These are phyloP conservation scores for Paxillus involutus DNA, from an alignment of 768 basidiomycete genomes.

Conservation along the genomic window DNA sequence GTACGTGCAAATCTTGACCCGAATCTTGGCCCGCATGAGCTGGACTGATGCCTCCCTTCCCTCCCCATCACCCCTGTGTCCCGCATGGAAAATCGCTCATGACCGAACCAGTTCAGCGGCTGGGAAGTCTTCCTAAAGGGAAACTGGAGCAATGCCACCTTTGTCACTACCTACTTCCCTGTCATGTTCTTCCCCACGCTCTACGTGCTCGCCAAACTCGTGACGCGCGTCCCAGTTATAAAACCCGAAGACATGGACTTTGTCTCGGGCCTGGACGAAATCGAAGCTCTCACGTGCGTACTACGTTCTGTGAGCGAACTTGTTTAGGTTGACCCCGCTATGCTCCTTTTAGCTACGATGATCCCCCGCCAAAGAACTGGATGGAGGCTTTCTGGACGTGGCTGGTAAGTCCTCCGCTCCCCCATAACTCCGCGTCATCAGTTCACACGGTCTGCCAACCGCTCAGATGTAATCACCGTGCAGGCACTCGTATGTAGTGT, in stretches of 20 bases:
- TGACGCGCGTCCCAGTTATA: slow-evolving; percentile 9
- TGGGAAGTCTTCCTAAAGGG: slow-evolving; percentile 43
- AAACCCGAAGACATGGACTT: slow-evolving; percentile 28
- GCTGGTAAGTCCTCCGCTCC: slow-evolving; percentile 19
- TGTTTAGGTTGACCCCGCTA: background rate
- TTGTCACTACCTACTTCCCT: slow-evolving; percentile 44
- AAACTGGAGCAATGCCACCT: slow-evolving; percentile 37
- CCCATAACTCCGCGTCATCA: too few species aligned
- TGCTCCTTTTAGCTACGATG: slow-evolving; percentile 19
- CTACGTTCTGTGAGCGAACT: background rate
- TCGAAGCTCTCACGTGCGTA: slow-evolving; percentile 28
- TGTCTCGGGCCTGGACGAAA: slow-evolving; percentile 20
- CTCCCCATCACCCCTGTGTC: background rate
- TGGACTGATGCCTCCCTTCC: background rate
- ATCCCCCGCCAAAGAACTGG: slow-evolving; percentile 26
- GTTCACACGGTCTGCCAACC: too few species aligned
- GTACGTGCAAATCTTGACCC: slow-evolving; percentile 25
- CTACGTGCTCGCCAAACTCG: slow-evolving; percentile 32
- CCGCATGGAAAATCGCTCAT: too few species aligned
- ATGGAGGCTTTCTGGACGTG: slow-evolving; percentile 28
- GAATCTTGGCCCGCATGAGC: background rate
- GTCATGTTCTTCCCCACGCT: slow-evolving; percentile 46
- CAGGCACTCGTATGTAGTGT: too few species aligned
- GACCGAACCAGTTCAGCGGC: slow-evolving; percentile 33
- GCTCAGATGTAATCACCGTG: too few species aligned